Conservation (phyloP, 305 asterid species). For the Solanum aculeatissimum region DNA sequence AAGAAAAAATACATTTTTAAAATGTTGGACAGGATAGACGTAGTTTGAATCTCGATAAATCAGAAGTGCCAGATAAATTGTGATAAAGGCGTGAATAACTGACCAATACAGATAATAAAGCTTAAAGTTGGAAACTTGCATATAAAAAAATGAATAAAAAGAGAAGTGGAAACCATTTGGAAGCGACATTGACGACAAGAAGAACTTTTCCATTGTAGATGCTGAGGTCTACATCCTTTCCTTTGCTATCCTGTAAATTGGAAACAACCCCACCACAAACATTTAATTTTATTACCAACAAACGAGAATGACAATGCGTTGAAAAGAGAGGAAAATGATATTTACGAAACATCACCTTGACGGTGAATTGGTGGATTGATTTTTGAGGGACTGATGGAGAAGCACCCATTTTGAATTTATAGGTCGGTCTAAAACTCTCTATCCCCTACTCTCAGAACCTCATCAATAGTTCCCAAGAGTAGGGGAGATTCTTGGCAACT, state of each 20-base stretch:
- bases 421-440: background rate
- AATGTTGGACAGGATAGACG: background rate
- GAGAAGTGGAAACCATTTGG: constrained; percentile 56
- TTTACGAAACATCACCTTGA: constrained; percentile 41
- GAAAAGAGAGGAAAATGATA: background rate
- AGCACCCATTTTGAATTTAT: constrained; percentile 47
- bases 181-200: constrained; percentile 93
- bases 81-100: background rate
- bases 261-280: background rate
- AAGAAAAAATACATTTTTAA: too few relatives aligned
- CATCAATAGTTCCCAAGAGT: background rate
- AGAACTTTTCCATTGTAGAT: constrained; percentile 68
- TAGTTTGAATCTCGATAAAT: background rate
- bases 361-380: constrained; percentile 70
- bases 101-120: background rate
- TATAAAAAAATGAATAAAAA: background rate
- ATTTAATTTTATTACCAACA: background rate
- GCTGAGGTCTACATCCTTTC: constrained; percentile 58
- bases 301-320: background rate
- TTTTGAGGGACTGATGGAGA: constrained; percentile 32
- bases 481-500: background rate
- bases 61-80: background rate
- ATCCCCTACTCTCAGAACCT: background rate
- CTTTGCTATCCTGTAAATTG: constrained; percentile 47
- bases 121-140: background rate